Conservation (phyloP, 2,329 filamentous ascomycete genomes). For the Neonectria hederae region DNA sequence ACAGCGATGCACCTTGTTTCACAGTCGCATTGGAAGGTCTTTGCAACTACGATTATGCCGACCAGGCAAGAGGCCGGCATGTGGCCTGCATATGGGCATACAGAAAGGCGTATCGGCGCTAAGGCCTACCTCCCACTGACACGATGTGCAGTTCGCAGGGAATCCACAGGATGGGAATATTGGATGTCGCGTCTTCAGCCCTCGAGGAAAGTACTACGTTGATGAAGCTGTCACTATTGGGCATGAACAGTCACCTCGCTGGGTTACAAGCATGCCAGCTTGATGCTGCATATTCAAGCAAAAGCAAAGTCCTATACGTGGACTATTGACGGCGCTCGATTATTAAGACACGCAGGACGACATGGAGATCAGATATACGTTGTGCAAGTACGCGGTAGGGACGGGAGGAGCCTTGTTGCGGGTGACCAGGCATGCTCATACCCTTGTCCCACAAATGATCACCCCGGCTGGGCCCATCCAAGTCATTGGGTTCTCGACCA, state of each 20-base stretch:
- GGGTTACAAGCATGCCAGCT: slow-evolving; percentile 20
- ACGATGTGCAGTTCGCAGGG: slow-evolving; percentile 18
- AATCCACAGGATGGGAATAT: slow-evolving; percentile 9
- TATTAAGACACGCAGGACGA: slow-evolving; percentile 8
- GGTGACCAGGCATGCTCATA: slow-evolving; percentile 36
- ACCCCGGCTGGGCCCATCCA: slow-evolving; percentile 15
- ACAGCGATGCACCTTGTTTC: slow-evolving; percentile 18
- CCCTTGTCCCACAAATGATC: slow-evolving; percentile 19
- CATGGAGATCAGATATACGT: slow-evolving; percentile 24
- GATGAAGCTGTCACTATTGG: slow-evolving; percentile 2
- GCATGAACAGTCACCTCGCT: background rate
- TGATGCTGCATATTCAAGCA: slow-evolving; percentile 17
- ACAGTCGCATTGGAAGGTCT: slow-evolving; percentile 9
- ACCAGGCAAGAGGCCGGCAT: slow-evolving; percentile 8
- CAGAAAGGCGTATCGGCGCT: slow-evolving; percentile 1
- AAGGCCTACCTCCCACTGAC: slow-evolving; percentile 6
- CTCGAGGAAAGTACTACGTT: background rate
- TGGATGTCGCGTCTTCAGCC: slow-evolving; percentile 6
- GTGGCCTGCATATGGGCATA: slow-evolving; percentile 7
- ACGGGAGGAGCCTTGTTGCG: slow-evolving; percentile 50
- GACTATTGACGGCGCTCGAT: slow-evolving; percentile 4
- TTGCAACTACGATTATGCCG: background rate
- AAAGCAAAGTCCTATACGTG: slow-evolving; percentile 16
- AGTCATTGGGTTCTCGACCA: slow-evolving; percentile 20
- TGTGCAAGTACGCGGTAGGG: slow-evolving; percentile 41